phyloP scores from a whole-genome alignment of 2,329 filamentous ascomycete genomes.

The Curvularia hawaiiensis region DNA sequence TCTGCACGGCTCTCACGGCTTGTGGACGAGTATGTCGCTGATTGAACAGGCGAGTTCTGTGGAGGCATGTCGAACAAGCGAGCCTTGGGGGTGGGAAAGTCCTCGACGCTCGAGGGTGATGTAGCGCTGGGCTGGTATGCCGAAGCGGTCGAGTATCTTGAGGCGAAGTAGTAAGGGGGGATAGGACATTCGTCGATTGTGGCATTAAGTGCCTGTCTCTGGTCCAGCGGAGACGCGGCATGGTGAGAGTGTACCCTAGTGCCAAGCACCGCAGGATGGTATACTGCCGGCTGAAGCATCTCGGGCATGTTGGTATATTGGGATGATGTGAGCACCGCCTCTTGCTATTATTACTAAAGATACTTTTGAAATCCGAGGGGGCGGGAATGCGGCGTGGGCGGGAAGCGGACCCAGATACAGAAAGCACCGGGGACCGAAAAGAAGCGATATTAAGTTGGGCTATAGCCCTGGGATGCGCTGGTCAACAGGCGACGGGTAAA shows the following conservation, averaged over 20 bases:
- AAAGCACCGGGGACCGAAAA: constrained; percentile 26
- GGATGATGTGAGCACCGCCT: constrained; percentile 45
- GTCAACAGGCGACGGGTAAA: constrained; percentile 51
- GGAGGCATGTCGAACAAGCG: constrained; percentile 60
- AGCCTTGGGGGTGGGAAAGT: constrained; percentile 75
- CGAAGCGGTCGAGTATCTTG: constrained; percentile 41
- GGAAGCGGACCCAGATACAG: constrained; percentile 29
- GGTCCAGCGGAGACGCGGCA: constrained; percentile 59
- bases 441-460: constrained; percentile 43
- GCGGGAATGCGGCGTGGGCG: constrained; percentile 24
- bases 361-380: constrained; percentile 36
- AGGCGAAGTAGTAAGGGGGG: constrained; percentile 47
- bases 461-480: constrained; percentile 45
- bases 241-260: constrained; percentile 32
- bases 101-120: constrained; percentile 56
- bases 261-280: constrained; percentile 46
- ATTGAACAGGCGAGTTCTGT: constrained; percentile 55
- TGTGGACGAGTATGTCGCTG: constrained; percentile 56
- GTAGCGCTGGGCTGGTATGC: constrained; percentile 36
- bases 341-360: constrained; percentile 46
- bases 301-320: constrained; percentile 52
- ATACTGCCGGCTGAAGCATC: constrained; percentile 56
- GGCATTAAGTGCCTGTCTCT: constrained; percentile 64
- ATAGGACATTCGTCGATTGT: constrained; percentile 56
- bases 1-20: constrained; percentile 69